These are phyloP conservation scores for Macrophomina pseudophaseolina DNA, from an alignment of 2,329 filamentous ascomycete species.

Conservation along the genomic window DNA sequence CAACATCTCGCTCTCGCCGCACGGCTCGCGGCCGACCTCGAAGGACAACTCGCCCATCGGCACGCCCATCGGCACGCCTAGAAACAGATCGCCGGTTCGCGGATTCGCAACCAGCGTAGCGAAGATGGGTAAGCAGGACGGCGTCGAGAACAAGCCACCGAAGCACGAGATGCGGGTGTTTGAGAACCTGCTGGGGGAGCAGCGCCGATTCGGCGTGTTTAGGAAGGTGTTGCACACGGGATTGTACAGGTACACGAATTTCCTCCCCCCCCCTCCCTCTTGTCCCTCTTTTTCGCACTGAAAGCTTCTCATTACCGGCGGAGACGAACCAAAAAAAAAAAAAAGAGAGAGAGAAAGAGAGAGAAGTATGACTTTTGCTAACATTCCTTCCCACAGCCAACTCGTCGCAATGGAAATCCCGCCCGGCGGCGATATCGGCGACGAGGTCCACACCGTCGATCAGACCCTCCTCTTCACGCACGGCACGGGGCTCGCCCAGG, in stretches of 20 bases:
- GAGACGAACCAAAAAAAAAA: too few relatives aligned
- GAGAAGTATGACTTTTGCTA: too few relatives aligned
- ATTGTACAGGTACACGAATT: constrained; percentile 49
- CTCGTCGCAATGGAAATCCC: constrained; percentile 70
- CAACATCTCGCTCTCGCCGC: constrained; percentile 3
- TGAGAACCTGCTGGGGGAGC: constrained; percentile 58
- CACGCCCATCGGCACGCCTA: not conserved
- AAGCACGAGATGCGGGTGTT: constrained; percentile 65
- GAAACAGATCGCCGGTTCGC: not conserved
- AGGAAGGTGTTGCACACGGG: constrained; percentile 67
- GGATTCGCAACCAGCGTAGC: not conserved
- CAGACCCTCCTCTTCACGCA: constrained; percentile 69
- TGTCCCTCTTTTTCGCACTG: too few relatives aligned
- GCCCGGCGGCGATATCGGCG: constrained; percentile 68
- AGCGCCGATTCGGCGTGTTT: constrained; percentile 64
- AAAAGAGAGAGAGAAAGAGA: too few relatives aligned
- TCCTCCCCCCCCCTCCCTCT: constrained; percentile 29
- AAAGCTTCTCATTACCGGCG: too few relatives aligned
- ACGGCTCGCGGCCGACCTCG: not conserved
- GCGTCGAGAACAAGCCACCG: constrained; percentile 33
- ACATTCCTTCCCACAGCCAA: constrained; percentile 45
- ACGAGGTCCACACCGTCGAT: constrained; percentile 69
- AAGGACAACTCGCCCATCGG: not conserved
- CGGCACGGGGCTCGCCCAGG: constrained; percentile 62
- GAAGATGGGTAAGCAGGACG: constrained; percentile 35